Evolutionary conservation across 345 rosid species (phyloP).

Genomic region (Eucalyptus cloeziana): DNA sequence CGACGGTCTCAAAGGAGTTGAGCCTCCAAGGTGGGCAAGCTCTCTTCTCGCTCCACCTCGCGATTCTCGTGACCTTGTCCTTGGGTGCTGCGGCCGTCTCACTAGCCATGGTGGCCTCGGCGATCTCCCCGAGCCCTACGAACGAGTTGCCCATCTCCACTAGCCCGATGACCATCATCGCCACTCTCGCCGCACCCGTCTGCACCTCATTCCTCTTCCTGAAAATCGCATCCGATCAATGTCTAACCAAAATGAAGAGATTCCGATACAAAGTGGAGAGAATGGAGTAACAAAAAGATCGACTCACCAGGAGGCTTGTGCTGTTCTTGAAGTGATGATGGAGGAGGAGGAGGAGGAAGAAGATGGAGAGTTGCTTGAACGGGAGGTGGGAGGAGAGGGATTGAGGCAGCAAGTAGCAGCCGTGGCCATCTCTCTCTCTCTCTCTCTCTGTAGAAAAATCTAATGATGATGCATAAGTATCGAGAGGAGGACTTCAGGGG

Average conservation of each 20-base stretch:
- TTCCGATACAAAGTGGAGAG: background rate
- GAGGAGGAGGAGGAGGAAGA: background rate
- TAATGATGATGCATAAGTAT: background rate
- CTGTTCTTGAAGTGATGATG: background rate
- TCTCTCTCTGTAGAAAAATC: background rate
- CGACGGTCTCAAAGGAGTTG: constrained; percentile 36
- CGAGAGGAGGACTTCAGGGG: background rate
- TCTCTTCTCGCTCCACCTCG: constrained; percentile 47
- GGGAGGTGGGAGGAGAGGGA: constrained; percentile 9
- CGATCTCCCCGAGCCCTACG: background rate
- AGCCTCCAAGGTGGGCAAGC: constrained; percentile 38
- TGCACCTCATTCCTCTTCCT: background rate
- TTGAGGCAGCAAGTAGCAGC: constrained; percentile 31
- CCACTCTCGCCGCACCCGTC: constrained; percentile 4
- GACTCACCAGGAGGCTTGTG: background rate
- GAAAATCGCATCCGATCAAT: background rate
- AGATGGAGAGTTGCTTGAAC: background rate
- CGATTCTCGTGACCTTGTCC: background rate
- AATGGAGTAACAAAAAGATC: background rate
- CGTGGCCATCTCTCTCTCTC: constrained; percentile 15
- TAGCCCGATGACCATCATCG: constrained; percentile 20
- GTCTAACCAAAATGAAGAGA: background rate
- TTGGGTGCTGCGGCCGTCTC: background rate
- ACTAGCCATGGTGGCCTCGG: background rate
- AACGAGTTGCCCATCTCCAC: background rate